Evolutionary conservation across 306 rosid species (phyloP).

Genomic region (Gleditsia sinensis): DNA sequence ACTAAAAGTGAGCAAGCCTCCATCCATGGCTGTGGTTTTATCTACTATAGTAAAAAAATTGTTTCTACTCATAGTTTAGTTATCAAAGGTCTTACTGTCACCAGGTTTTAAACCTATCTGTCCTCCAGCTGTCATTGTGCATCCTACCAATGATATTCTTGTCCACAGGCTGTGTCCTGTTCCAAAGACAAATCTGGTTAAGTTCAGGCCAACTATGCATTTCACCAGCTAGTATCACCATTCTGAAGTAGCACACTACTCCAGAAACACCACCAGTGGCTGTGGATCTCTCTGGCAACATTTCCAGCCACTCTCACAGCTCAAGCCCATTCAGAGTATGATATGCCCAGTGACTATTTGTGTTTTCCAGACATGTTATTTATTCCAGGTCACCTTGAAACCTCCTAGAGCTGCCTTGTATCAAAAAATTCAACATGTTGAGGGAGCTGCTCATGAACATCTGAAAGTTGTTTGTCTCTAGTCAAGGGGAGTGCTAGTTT

Average conservation of each 20-base stretch:
- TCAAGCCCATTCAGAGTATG: too few species aligned
- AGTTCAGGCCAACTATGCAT: neutral
- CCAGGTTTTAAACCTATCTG: neutral
- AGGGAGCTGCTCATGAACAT: neutral
- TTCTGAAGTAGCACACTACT: neutral
- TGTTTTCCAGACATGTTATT: too few species aligned
- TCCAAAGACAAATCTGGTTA: neutral
- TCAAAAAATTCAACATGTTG: neutral
- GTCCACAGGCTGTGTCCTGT: neutral
- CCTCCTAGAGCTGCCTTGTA: neutral
- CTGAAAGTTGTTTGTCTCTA: neutral
- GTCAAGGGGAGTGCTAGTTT: neutral
- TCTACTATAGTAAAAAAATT: too few species aligned
- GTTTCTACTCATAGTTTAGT: neutral
- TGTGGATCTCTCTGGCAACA: too few species aligned
- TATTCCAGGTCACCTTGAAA: neutral
- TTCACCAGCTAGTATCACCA: neutral
- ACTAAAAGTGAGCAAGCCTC: too few species aligned
- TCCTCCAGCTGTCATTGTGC: neutral
- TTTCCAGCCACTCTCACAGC: too few species aligned
- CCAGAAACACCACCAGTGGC: neutral
- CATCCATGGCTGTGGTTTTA: too few species aligned
- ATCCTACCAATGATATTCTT: neutral
- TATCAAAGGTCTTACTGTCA: neutral
- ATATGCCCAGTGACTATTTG: too few species aligned